A percentile compares a stretch with the other conserved stretches of the same genome.
Conservation (phyloP, 2,329 filamentous ascomycete species). For the Botryosphaeria dothidea region DNA sequence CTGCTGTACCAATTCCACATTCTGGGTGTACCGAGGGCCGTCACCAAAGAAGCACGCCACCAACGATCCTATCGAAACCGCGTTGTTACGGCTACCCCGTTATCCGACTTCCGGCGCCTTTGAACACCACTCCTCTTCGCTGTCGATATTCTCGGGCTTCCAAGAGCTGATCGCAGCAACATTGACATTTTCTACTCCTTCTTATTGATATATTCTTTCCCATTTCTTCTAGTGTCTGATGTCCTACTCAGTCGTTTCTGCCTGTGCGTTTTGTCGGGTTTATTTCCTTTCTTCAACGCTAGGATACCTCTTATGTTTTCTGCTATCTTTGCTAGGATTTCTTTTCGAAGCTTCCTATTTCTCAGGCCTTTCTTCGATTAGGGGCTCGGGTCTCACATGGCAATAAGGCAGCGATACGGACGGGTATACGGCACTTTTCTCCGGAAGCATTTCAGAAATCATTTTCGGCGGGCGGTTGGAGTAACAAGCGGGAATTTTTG, state of each 20-base stretch:
- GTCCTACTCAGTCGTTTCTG: not conserved
- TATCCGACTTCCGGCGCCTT: not conserved
- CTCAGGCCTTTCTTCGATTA: not conserved
- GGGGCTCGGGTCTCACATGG: not conserved
- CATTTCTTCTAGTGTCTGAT: not conserved
- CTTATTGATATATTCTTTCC: slow-evolving; percentile 2
- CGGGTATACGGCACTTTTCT: not conserved
- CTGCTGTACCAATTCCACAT: slow-evolving; percentile 10
- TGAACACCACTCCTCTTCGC: not conserved
- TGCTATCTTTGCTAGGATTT: not conserved
- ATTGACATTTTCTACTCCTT: not conserved
- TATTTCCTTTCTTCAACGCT: not conserved
- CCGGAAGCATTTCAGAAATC: slow-evolving; percentile 5
- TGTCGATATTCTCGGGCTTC: slow-evolving; percentile 6
- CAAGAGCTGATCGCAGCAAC: slow-evolving; percentile 6
- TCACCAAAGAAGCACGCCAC: not conserved
- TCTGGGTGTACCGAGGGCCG: not conserved
- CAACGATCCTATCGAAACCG: not conserved
- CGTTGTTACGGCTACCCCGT: not conserved
- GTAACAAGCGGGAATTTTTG: slow-evolving; percentile 2
- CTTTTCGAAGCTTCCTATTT: not conserved
- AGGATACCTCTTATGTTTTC: slow-evolving; percentile 17
- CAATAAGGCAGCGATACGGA: slow-evolving; percentile 11
- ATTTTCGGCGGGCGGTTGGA: slow-evolving; percentile 4
- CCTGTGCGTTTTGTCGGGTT: not conserved